Evolutionary conservation across 495 filamentous ascomycete species (phyloP).

Genomic region (Penicillium alfredii): DNA sequence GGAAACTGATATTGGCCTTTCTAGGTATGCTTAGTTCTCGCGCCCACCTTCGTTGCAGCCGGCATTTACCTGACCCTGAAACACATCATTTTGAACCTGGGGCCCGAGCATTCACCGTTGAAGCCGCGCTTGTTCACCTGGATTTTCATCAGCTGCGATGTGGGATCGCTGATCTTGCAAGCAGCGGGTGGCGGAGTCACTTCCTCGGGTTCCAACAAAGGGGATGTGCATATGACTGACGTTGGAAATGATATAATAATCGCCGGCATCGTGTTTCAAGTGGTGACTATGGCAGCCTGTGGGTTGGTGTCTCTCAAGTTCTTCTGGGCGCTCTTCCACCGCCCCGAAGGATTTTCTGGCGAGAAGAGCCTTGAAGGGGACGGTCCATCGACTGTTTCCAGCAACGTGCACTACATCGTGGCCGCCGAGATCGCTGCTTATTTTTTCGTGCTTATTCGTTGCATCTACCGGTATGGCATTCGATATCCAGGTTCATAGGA

Average conservation of each 20-base stretch:
- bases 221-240: slow-evolving; percentile 16
- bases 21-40: slow-evolving; percentile 61
- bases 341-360: slow-evolving; percentile 25
- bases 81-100: slow-evolving; percentile 52
- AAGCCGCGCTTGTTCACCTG: slow-evolving; percentile 56
- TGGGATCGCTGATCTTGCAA: slow-evolving; percentile 58
- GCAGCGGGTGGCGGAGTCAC: slow-evolving; percentile 60
- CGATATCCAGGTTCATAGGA: slow-evolving; percentile 6
- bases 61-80: slow-evolving; percentile 65
- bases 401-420: slow-evolving; percentile 47
- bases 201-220: slow-evolving; percentile 24
- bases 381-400: slow-evolving; percentile 15
- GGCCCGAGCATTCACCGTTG: slow-evolving; percentile 48
- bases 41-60: slow-evolving; percentile 59
- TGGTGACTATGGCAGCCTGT: slow-evolving; percentile 55
- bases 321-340: slow-evolving; percentile 36
- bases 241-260: slow-evolving; percentile 60
- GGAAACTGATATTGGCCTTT: too few species aligned
- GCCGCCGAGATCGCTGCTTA: slow-evolving; percentile 51
- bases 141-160: slow-evolving; percentile 62
- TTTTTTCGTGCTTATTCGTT: slow-evolving; percentile 55
- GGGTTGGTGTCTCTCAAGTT: slow-evolving; percentile 47
- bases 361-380: slow-evolving; percentile 24
- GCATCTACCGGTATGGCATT: slow-evolving; percentile 55
- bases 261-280: slow-evolving; percentile 66